Base-by-base conservation (phyloP, 169 alveolate species). In the Plasmodium gonderi region DNA sequence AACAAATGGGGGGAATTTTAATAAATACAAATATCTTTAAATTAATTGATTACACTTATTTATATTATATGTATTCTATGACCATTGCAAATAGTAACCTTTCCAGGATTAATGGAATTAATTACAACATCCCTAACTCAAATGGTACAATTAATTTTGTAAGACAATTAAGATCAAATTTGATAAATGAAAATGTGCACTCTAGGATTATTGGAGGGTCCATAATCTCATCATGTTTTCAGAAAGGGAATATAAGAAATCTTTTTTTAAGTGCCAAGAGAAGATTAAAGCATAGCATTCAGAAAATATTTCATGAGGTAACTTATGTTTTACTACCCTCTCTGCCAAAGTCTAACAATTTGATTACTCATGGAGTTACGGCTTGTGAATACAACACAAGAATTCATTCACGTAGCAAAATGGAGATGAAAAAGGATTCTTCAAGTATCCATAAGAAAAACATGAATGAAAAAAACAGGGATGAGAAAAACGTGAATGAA, bases 171-270 rank as follows among this genome's bases (percentile, higher is more conserved):
- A 51, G 92, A 45, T 83, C 92, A 49, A 69, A 36, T 83, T 31
- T 83, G 51, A 69, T 83, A 1, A 33, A 36, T 36, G 92, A 83
- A 45, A 47, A 83, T 38, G 92, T 83, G 17, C 64, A 60, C 54
- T 17, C 92, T 38, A 69, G 92, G n/a, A 83, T 83, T 31, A 83
- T 83, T 1, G 81, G 83, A 12, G 92, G 92, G 0, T 69, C 92
- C 38, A 68, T 83, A n/a, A 69, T 83, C 26, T 83, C 92, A 9
- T 69, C 92, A 0, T 17, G 40, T 26, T 83, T 83, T 23, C 83
- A 69, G 64, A 72, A 60, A 33, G 64, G 23, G 26, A 33, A 72
- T 38, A 14, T 83, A 44, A 23, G 26, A 20, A 20, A 69, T 38
- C 20, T 68, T 0, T 83, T 83, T 60, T 20, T 40, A 45, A 17